A percentile compares a stretch with the other conserved stretches of the same genome.
phyloP scores from a whole-genome alignment of 441 rosid genomes.

The Adansonia grandidieri region DNA sequence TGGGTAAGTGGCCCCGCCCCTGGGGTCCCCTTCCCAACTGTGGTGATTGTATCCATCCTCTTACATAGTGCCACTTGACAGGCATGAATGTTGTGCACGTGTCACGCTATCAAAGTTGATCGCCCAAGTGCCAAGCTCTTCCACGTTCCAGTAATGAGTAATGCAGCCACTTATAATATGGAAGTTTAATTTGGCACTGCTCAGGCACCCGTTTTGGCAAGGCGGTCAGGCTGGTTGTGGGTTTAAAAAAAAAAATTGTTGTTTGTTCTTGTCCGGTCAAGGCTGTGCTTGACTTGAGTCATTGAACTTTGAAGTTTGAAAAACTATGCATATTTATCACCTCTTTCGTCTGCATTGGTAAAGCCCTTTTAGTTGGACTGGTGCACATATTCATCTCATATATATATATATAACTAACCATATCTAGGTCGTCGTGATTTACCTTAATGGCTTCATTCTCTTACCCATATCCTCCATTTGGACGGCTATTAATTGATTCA shows the following conservation, averaged over 20 bases:
- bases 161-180: neutral
- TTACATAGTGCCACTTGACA: neutral
- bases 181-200: neutral
- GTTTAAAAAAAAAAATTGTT: neutral
- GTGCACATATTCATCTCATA: neutral
- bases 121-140: neutral
- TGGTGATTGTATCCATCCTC: neutral
- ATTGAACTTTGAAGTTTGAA: neutral
- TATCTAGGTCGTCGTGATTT: neutral
- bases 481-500: slow-evolving; percentile 12
- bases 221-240: neutral
- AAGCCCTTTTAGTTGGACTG: neutral
- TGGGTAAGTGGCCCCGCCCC: no score
- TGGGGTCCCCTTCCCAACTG: no score
- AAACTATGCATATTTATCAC: neutral
- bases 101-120: neutral
- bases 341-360: neutral
- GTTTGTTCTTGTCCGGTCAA: neutral
- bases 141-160: neutral
- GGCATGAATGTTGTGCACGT: neutral
- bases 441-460: slow-evolving; percentile 7
- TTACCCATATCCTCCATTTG: slow-evolving; percentile 2
- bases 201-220: neutral
- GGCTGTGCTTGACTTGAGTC: neutral
- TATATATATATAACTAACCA: neutral